A percentile compares a stretch with the other conserved stretches of the same genome.
Conservation (phyloP, 2,329 filamentous ascomycete genomes). For the Colletotrichum salicis region DNA sequence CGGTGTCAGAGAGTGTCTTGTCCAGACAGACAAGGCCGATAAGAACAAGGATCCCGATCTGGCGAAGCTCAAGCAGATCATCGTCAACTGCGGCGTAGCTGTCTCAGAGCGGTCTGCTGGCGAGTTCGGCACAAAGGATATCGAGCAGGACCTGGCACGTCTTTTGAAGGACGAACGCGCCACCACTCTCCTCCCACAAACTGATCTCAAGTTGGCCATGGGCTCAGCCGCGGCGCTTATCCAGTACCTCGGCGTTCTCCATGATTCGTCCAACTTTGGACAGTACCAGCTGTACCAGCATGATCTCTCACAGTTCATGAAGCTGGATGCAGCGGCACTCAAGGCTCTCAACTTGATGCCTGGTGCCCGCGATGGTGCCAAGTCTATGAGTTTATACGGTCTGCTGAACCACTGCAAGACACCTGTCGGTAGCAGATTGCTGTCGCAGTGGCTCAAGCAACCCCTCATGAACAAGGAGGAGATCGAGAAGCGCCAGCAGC, state of each 20-base stretch:
- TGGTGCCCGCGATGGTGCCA: slow-evolving; percentile 91
- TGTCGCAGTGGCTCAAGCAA: slow-evolving; percentile 98
- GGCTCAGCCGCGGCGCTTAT: slow-evolving; percentile 92
- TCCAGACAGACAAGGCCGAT: slow-evolving; percentile 81
- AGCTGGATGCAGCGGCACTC: slow-evolving; percentile 91
- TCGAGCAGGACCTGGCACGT: slow-evolving; percentile 92
- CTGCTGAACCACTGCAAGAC: slow-evolving; percentile 98
- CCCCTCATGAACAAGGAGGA: slow-evolving; percentile 91
- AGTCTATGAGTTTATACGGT: slow-evolving; percentile 96
- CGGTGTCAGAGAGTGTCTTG: slow-evolving; percentile 90
- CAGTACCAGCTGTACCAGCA: slow-evolving; percentile 98
- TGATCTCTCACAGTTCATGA: slow-evolving; percentile 97
- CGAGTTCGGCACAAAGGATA: slow-evolving; percentile 90
- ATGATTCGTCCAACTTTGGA: slow-evolving; percentile 93
- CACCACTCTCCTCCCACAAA: slow-evolving; percentile 82
- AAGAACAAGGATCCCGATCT: slow-evolving; percentile 92
- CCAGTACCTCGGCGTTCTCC: slow-evolving; percentile 90
- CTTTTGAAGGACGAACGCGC: slow-evolving; percentile 88
- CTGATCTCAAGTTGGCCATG: slow-evolving; percentile 95
- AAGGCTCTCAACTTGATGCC: slow-evolving; percentile 98
- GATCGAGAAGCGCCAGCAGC: slow-evolving; percentile 89
- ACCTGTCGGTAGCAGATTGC: slow-evolving; percentile 85
- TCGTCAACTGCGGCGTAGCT: slow-evolving; percentile 91
- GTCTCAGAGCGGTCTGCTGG: slow-evolving; percentile 80
- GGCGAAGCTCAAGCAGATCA: slow-evolving; percentile 85